Conservation (phyloP, 2,329 filamentous ascomycete genomes). For the Plenodomus biglobosus region DNA sequence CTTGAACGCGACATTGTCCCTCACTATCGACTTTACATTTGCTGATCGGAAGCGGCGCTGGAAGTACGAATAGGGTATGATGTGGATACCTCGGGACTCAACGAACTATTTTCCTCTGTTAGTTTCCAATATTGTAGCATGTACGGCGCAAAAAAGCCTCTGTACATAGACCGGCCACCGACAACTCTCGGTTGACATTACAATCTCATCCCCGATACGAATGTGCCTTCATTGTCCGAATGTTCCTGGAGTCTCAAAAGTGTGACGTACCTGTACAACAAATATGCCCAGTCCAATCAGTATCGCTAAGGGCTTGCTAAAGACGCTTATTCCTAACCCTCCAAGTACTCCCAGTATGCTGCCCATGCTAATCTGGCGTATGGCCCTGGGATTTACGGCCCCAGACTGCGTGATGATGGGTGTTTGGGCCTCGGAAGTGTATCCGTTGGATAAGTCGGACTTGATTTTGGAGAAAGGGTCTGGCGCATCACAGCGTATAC, state of each 20-base stretch:
- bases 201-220: not conserved
- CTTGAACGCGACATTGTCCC: conserved; percentile 65
- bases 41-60: conserved; percentile 55
- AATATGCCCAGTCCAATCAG: conserved; percentile 66
- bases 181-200: not conserved
- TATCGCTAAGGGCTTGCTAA: conserved; percentile 70
- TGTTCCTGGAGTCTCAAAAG: too few species aligned
- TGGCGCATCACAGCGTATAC: conserved; percentile 43
- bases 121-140: conserved; percentile 11
- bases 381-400: conserved; percentile 44
- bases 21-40: conserved; percentile 55
- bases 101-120: conserved; percentile 45
- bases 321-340: conserved; percentile 67
- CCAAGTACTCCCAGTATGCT: conserved; percentile 50
- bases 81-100: conserved; percentile 54
- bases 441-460: conserved; percentile 37
- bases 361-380: conserved; percentile 51
- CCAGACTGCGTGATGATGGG: conserved; percentile 45
- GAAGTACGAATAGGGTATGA: conserved; percentile 52
- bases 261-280: conserved; percentile 59
- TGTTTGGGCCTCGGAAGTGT: conserved; percentile 43
- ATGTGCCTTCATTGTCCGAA: too few species aligned
- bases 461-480: conserved; percentile 44
- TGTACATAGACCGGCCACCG: not conserved
- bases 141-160: conserved; percentile 13